phyloP scores from a whole-genome alignment of 257 asterid species.

The Penstemon newberryi region DNA sequence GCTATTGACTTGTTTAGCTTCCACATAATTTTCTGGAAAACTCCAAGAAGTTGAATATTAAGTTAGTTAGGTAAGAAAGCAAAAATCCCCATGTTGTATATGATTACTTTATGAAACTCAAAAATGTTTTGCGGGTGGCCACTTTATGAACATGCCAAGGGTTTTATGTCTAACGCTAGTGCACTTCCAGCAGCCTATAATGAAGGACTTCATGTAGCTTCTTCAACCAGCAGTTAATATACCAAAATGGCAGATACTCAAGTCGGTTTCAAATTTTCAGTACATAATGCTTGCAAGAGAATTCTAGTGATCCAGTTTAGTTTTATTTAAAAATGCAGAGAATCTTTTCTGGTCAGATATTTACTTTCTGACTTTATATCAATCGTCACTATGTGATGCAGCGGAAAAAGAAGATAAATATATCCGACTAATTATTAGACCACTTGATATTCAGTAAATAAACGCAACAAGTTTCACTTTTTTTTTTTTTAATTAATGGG shows the following conservation, averaged over 20 bases:
- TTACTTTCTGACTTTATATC: slow-evolving; percentile 6
- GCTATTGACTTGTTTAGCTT: slow-evolving; percentile 98
- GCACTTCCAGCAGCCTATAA: slow-evolving; percentile 7
- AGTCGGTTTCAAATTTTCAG: slow-evolving; percentile 20
- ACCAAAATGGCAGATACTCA: slow-evolving; percentile 16
- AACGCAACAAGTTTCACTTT: neutral
- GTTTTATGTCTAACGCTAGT: slow-evolving; percentile 16
- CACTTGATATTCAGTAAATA: neutral
- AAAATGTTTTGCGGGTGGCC: slow-evolving; percentile 20
- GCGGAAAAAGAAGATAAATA: slow-evolving; percentile 10
- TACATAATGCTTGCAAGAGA: slow-evolving; percentile 20
- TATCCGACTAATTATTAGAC: slow-evolving; percentile 8
- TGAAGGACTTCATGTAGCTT: slow-evolving; percentile 22
- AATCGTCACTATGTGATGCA: slow-evolving; percentile 2
- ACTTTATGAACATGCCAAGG: slow-evolving; percentile 19
- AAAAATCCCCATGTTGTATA: slow-evolving; percentile 24
- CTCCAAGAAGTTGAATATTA: slow-evolving; percentile 44
- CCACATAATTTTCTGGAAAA: slow-evolving; percentile 98
- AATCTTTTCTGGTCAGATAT: neutral
- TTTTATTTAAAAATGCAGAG: slow-evolving; percentile 2
- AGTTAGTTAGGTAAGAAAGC: slow-evolving; percentile 35
- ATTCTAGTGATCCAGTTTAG: slow-evolving; percentile 14
- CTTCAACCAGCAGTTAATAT: slow-evolving; percentile 27
- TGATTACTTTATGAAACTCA: slow-evolving; percentile 13
- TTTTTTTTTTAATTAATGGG: slow-evolving; percentile 16